These are phyloP conservation scores for Calonectria pseudoturangicola DNA, from an alignment of 2,329 filamentous ascomycete genomes.

Conservation along the genomic window DNA sequence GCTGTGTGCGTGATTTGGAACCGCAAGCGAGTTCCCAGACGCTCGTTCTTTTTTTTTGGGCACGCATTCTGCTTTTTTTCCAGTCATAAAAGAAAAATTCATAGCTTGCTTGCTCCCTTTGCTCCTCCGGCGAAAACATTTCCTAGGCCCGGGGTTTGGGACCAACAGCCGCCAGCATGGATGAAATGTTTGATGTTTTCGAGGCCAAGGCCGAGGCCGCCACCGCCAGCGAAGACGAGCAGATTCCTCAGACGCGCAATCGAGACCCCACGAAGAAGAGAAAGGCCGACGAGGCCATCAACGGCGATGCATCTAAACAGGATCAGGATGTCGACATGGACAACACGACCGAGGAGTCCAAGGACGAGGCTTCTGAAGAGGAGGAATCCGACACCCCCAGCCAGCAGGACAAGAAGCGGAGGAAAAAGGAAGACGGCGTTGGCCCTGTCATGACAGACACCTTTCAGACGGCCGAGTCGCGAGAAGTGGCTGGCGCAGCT, in stretches of 20 bases:
- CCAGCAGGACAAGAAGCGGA: slow-evolving; percentile 76
- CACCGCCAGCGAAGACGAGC: slow-evolving; percentile 67
- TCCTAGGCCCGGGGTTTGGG: slow-evolving; percentile 36
- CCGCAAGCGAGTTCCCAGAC: background rate
- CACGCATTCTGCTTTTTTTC: background rate
- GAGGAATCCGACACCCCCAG: slow-evolving; percentile 67
- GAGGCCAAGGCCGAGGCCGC: slow-evolving; percentile 73
- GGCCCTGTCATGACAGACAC: slow-evolving; percentile 89
- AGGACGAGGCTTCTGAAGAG: slow-evolving; percentile 58
- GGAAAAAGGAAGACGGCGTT: slow-evolving; percentile 79
- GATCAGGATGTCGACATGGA: slow-evolving; percentile 56
- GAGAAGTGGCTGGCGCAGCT: slow-evolving; percentile 88
- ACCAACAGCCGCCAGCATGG: slow-evolving; percentile 69
- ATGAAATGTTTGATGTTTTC: slow-evolving; percentile 89
- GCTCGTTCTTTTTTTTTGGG: slow-evolving; percentile 11
- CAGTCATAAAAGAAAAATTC: background rate
- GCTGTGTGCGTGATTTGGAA: slow-evolving; percentile 23
- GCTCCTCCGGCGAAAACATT: background rate
- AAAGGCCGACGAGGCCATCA: slow-evolving; percentile 87
- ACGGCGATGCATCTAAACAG: slow-evolving; percentile 44
- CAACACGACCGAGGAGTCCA: slow-evolving; percentile 65
- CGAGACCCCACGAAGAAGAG: slow-evolving; percentile 86
- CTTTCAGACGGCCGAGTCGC: slow-evolving; percentile 95
- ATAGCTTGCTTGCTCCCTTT: background rate
- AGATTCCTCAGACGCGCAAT: slow-evolving; percentile 68